Evolutionary conservation across 2,329 filamentous ascomycete genomes (phyloP).

Genomic region (Epichloe aotearoae): DNA sequence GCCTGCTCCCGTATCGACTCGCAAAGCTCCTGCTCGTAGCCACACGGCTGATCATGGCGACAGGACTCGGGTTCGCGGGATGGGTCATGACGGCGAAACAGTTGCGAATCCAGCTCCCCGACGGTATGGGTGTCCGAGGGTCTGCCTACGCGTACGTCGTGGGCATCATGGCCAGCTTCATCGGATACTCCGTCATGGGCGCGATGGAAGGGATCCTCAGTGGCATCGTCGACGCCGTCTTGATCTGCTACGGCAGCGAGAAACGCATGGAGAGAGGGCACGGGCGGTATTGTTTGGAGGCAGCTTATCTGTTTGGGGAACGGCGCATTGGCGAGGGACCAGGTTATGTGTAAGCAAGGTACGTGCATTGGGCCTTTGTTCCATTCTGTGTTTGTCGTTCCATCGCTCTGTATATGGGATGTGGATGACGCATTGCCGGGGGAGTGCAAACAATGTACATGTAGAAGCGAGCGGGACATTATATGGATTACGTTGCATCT

Average conservation of each 20-base stretch:
- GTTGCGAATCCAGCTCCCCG: constrained; percentile 47
- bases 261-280: constrained; percentile 51
- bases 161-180: constrained; percentile 80
- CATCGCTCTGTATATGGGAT: not conserved
- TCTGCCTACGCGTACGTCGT: constrained; percentile 93
- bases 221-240: constrained; percentile 73
- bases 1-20: constrained; percentile 75
- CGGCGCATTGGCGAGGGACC: constrained; percentile 16
- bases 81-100: constrained; percentile 88
- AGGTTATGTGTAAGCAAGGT: constrained; percentile 6
- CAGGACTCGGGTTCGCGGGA: constrained; percentile 82
- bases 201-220: constrained; percentile 82
- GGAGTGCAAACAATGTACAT: too few relatives aligned
- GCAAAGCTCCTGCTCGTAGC: constrained; percentile 87
- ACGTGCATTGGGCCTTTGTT: not conserved
- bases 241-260: constrained; percentile 93
- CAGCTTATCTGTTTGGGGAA: constrained; percentile 75
- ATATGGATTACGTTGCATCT: too few relatives aligned
- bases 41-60: constrained; percentile 80
- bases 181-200: constrained; percentile 86
- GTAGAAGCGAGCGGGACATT: too few relatives aligned
- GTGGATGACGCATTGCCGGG: too few relatives aligned
- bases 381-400: not conserved
- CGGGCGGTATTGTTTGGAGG: constrained; percentile 81
- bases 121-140: constrained; percentile 47